These are phyloP conservation scores for Globisporangium camurandrum DNA, from an alignment of 352 stramenopile species.

Conservation along the genomic window DNA sequence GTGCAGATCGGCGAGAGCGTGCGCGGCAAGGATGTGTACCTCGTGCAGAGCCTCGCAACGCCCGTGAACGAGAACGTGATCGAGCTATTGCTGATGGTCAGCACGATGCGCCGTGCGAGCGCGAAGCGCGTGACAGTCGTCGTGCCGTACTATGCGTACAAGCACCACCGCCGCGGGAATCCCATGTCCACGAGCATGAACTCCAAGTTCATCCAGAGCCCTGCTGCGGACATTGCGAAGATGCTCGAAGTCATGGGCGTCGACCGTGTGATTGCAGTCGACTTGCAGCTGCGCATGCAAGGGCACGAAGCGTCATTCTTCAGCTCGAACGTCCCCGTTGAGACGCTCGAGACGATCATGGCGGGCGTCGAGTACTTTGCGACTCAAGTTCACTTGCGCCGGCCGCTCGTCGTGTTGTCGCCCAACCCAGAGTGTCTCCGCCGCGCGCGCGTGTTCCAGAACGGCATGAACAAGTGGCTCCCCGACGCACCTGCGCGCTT, in stretches of 20 bases:
- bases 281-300: conserved; percentile 88
- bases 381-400: conserved; percentile 72
- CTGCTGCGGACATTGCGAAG: conserved; percentile 83
- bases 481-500: conserved; percentile 74
- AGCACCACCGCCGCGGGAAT: conserved; percentile 85
- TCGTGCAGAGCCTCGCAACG: conserved; percentile 88
- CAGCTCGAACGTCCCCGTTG: conserved; percentile 83
- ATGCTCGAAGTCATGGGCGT: conserved; percentile 94
- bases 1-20: conserved; percentile 91
- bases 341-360: conserved; percentile 90
- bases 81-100: conserved; percentile 93
- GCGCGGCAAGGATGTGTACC: conserved; percentile 91
- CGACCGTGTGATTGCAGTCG: conserved; percentile 90
- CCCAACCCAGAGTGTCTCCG: conserved; percentile 85
- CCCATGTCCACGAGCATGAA: conserved; percentile 85
- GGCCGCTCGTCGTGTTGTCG: conserved; percentile 80
- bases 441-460: conserved; percentile 81
- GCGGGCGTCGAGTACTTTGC: conserved; percentile 89
- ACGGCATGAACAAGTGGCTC: conserved; percentile 82
- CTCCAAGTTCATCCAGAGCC: conserved; percentile 89
- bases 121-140: conserved; percentile 93
- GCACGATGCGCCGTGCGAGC: conserved; percentile 87
- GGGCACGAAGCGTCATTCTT: conserved; percentile 90
- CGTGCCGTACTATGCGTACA: conserved; percentile 93
- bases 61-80: conserved; percentile 95